phyloP scores from a whole-genome alignment of 139 green algal species.

The Coelastrella sp. region DNA sequence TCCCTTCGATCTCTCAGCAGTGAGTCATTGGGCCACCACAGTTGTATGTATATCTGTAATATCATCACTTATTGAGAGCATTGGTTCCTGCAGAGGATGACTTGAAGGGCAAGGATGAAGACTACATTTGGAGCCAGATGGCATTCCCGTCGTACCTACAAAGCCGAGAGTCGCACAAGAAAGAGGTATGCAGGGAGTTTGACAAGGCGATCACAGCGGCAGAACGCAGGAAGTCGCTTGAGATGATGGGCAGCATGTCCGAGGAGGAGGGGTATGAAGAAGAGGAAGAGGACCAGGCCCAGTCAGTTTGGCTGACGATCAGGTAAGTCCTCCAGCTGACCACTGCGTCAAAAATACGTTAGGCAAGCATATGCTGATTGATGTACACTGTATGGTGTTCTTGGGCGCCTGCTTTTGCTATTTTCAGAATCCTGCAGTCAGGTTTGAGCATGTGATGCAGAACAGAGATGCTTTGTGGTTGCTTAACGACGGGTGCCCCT shows the following conservation, averaged over 20 bases:
- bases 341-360: too few species aligned
- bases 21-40: not conserved
- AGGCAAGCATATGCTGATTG: too few species aligned
- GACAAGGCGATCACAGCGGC: constrained; percentile 18
- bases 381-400: too few species aligned
- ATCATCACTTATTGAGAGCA: not conserved
- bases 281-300: not conserved
- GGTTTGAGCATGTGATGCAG: too few species aligned
- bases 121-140: constrained; percentile 35
- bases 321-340: not conserved
- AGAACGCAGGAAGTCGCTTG: constrained; percentile 12
- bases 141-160: constrained; percentile 48
- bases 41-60: not conserved
- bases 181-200: constrained; percentile 42
- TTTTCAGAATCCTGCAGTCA: too few species aligned
- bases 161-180: not conserved
- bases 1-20: not conserved
- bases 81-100: not conserved
- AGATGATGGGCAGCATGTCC: not conserved
- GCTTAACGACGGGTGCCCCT: not conserved
- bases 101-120: constrained; percentile 35
- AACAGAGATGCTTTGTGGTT: too few species aligned
- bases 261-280: not conserved
- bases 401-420: too few species aligned
- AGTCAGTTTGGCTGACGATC: constrained; percentile 30